Evolutionary conservation across 805 yeast genomes (phyloP), one percentile per base, ranked within the genome.

Genomic region (Wickerhamomyces hampshirensis): DNA sequence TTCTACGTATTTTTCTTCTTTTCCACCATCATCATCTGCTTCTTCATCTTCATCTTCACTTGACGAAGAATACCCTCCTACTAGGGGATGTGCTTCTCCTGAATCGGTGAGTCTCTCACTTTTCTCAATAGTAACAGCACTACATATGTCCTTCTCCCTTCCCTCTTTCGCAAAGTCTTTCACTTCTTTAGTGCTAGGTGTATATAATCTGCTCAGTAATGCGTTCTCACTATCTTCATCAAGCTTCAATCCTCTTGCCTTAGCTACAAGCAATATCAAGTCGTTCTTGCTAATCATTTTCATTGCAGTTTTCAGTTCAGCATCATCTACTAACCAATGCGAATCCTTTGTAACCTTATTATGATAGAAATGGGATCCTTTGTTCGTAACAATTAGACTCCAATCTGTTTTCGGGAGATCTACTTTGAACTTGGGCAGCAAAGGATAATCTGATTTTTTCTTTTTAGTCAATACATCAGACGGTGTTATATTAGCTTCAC

Each of bases 331-430:
- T 16, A 41, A 36, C 73, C 75, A 67, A 5, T 42, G 36, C 1
- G 70, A 61, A 27, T 38, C 40, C 7, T 50, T 42, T 1, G 62
- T 51, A 3, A 28, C 37, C 1, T 21, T 26, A 43, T 69, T 60
- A 38, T 63, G 50, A 31, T 62, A 71, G 48, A 64, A 71, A 39
- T 69, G 65, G 3, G 60, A 37, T 0, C 77, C 79, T 7, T 58
- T 51, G 16, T 55, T 53, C 12, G 68, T 57, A 16, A 73, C 55
- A 1, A 71, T 59, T n/a, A 73, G 38, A 3, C 38, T 26, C 78
- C 77, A 74, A 4, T 54, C 19, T 9, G 48, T 23, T 1, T 23
- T 30, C 3, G 41, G 42, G 5, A 47, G 24, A 6, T 21, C 30
- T 8, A 40, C 18, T 23, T 34, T 30, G 26, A 39, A 41, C 23